Evolutionary conservation across 495 filamentous ascomycete genomes (phyloP), one percentile per base, ranked within the genome.

Genomic region (Glutinoglossum americanum): DNA sequence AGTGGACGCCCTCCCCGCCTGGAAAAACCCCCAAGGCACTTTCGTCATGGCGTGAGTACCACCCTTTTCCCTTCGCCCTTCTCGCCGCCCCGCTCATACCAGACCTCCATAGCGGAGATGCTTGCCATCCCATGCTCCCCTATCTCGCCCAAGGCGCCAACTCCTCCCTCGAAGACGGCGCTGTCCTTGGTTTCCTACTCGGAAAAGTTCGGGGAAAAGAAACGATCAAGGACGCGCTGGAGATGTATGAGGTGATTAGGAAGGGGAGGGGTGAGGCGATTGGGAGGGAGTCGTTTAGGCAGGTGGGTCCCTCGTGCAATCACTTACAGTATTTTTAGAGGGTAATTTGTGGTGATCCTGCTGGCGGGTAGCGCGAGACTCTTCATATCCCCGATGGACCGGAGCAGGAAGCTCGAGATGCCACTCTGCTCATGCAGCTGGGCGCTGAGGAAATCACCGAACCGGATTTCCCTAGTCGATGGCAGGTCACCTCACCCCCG

Each of bases 101-200:
- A n/a, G 19, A 3, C 47, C 26, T 57, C 13, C 37, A 7, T 2
- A 39, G 37, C 15, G 37, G 49, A 0, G 65, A 67, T 51, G 57
- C 64, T 3, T 63, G 61, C 44, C 64, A 66, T 55, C 64, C 64
- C 4, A 66, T 65, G 63, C 56, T 66, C 1, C 64, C 64, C 28
- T 66, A 66, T 56, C 58, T 66, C 19, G 63, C 64, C 1, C 64
- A 66, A 48, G 64, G 65, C 30, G 65, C 65, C 13, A 64, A 64
- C 44, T 60, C 57, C 1, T 59, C 60, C 0, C 57, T 67, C 13
- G 65, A 67, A 56, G 65, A 67, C 44, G 65, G 64, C 2, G 64
- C 64, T 0, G 64, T 64, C 27, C 47, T 67, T 5, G 65, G 64
- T 11, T 55, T 58, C 27, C 21, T 66, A 7, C 57, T 66, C 6